phyloP scores from a whole-genome alignment of 140 eudicot species.

The Artemisia princeps region DNA sequence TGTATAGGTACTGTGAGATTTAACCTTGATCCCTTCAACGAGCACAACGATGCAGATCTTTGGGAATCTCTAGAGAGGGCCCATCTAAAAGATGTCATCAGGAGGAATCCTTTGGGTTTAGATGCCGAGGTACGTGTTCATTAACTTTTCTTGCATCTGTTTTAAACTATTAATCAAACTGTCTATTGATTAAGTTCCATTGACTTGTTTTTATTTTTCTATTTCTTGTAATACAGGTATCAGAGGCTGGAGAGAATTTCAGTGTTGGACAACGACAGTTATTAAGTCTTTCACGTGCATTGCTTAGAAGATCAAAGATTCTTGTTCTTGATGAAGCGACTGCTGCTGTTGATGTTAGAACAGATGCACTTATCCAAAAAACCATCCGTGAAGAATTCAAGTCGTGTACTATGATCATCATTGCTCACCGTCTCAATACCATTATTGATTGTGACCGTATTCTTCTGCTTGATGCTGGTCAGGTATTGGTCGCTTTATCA shows the following conservation, averaged over 20 bases:
- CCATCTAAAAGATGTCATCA: constrained; percentile 75
- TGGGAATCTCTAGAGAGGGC: constrained; percentile 98
- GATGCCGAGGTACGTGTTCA: constrained; percentile 72
- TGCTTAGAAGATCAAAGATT: constrained; percentile 85
- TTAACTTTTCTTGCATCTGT: constrained; percentile 2
- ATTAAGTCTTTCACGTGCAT: constrained; percentile 85
- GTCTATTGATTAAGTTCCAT: not conserved
- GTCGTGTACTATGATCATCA: constrained; percentile 94
- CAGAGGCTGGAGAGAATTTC: constrained; percentile 92
- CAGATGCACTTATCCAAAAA: constrained; percentile 94
- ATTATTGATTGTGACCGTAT: constrained; percentile 83
- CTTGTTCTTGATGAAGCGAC: constrained; percentile 99
- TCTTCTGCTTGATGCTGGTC: constrained; percentile 86
- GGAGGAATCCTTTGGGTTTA: constrained; percentile 78
- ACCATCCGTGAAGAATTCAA: constrained; percentile 91
- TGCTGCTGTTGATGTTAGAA: constrained; percentile 96
- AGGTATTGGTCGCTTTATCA: constrained; percentile 39
- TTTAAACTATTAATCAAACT: not conserved
- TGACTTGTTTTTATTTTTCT: constrained; percentile 6
- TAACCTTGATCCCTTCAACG: constrained; percentile 93
- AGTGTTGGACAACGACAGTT: constrained; percentile 97
- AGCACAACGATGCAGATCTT: constrained; percentile 86
- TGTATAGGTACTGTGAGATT: constrained; percentile 76
- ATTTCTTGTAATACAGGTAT: constrained; percentile 41
- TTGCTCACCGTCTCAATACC: constrained; percentile 92